Evolutionary conservation across 495 filamentous ascomycete species (phyloP).

Genomic region (Jackrogersella multiformis): DNA sequence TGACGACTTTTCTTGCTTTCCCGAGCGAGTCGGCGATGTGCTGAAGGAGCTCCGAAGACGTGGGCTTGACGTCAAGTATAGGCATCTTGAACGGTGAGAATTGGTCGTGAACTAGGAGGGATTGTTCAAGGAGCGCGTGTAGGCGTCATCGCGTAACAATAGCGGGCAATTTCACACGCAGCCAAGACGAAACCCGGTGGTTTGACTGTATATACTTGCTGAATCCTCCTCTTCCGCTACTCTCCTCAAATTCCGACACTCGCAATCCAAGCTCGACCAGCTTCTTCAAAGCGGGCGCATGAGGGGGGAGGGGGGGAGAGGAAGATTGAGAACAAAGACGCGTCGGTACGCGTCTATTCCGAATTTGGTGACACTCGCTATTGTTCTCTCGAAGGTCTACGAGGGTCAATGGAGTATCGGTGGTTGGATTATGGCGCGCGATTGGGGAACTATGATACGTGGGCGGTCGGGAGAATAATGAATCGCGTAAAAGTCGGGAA

Average conservation of each 20-base stretch:
- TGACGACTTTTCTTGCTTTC: constrained; percentile 69
- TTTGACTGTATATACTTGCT: background rate
- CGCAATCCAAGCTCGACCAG: background rate
- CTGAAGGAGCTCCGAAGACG: constrained; percentile 63
- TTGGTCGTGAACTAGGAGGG: background rate
- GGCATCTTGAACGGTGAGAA: constrained; percentile 55
- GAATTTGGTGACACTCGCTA: background rate
- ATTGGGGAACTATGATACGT: background rate
- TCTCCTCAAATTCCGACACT: background rate
- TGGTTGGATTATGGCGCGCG: background rate
- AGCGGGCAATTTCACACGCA: background rate
- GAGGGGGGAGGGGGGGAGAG: background rate
- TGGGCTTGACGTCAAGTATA: constrained; percentile 61
- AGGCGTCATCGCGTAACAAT: constrained; percentile 23
- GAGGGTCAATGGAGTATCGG: background rate
- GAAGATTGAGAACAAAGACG: constrained; percentile 32
- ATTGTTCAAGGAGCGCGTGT: constrained; percentile 11
- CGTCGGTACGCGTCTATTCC: constrained; percentile 34
- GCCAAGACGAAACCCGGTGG: background rate
- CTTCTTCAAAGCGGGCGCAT: background rate
- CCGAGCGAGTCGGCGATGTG: constrained; percentile 67
- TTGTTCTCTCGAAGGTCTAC: background rate
- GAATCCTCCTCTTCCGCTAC: background rate
- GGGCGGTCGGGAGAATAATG: background rate
- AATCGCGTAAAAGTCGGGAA: constrained; percentile 3